Conservation (phyloP, 2,329 filamentous ascomycete genomes). For the Phoma sp. region DNA sequence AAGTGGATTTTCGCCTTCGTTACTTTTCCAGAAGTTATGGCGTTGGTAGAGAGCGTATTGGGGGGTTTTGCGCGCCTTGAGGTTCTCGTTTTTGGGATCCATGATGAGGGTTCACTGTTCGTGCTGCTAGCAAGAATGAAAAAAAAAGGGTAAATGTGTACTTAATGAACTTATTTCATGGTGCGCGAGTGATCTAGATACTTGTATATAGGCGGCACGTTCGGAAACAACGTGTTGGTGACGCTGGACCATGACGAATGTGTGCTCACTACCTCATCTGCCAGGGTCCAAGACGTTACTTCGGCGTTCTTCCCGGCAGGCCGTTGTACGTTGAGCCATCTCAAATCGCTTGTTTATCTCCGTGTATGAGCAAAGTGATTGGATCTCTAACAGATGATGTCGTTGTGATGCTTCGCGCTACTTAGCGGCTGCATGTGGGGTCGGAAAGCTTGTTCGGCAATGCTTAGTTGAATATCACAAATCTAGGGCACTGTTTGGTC, state of each 20-base stretch:
- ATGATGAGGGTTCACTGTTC: conserved; percentile 25
- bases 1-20: conserved; percentile 56
- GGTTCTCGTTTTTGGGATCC: conserved; percentile 61
- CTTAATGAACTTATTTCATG: not conserved
- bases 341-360: not conserved
- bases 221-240: not conserved
- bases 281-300: not conserved
- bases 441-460: not conserved
- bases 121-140: not conserved
- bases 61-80: conserved; percentile 56
- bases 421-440: not conserved
- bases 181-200: not conserved
- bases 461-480: too few relatives aligned
- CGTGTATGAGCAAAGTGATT: not conserved
- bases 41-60: conserved; percentile 63
- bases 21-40: conserved; percentile 61
- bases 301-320: not conserved
- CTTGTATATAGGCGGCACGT: not conserved
- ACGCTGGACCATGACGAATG: not conserved
- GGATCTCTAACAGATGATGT: not conserved
- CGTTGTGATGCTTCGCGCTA: not conserved
- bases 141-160: not conserved
- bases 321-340: not conserved
- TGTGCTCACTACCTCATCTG: not conserved
- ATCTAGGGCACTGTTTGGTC: not conserved